phyloP scores from a whole-genome alignment of 2,329 filamentous ascomycete genomes.

The Niveomyces coronatus region DNA sequence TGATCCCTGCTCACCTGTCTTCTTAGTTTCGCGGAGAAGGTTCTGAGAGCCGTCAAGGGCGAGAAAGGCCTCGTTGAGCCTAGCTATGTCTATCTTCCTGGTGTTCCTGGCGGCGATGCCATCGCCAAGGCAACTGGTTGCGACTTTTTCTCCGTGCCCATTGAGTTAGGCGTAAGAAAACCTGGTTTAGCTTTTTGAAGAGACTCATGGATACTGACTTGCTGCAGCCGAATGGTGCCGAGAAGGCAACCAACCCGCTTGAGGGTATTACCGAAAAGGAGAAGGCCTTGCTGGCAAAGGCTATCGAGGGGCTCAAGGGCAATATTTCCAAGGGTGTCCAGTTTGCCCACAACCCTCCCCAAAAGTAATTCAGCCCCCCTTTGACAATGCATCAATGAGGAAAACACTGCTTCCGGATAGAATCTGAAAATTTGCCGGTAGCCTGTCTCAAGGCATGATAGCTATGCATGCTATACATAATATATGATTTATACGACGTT shows the following conservation, averaged over 20 bases:
- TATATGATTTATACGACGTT: conserved; percentile 21
- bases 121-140: conserved; percentile 73
- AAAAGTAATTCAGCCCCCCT: conserved; percentile 56
- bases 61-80: conserved; percentile 91
- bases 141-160: conserved; percentile 93
- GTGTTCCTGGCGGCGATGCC: conserved; percentile 76
- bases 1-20: conserved; percentile 11
- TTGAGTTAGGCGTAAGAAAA: conserved; percentile 92
- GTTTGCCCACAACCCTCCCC: conserved; percentile 78
- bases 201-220: conserved; percentile 20
- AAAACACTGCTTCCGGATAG: conserved; percentile 17
- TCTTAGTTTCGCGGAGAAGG: conserved; percentile 78
- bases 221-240: conserved; percentile 63
- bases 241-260: conserved; percentile 77
- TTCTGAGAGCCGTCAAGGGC: conserved; percentile 79
- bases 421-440: conserved; percentile 17
- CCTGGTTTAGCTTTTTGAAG: background rate
- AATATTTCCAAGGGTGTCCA: conserved; percentile 92
- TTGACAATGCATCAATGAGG: conserved; percentile 4
- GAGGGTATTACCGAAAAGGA: conserved; percentile 71
- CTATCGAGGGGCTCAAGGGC: conserved; percentile 69
- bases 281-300: conserved; percentile 72
- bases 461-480: conserved; percentile 26
- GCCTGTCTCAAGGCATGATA: conserved; percentile 19
- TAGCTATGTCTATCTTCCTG: conserved; percentile 89